phyloP scores from a whole-genome alignment of 495 filamentous ascomycete genomes.

The Aspergillus bertholletiae region DNA sequence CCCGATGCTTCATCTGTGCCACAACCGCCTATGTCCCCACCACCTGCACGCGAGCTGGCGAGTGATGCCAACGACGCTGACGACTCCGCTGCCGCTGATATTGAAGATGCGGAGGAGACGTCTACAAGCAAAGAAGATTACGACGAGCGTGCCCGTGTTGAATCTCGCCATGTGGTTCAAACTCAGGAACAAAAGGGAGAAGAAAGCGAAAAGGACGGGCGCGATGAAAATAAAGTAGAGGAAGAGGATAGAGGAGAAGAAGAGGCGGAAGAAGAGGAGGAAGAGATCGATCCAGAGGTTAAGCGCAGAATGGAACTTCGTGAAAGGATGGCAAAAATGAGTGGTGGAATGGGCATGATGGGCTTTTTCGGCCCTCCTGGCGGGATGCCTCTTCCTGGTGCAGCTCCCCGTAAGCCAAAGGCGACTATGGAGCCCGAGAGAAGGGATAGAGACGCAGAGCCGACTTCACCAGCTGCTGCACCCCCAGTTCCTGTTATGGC shows the following conservation, averaged over 20 bases:
- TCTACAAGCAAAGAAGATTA: constrained; percentile 72
- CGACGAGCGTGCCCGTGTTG: constrained; percentile 48
- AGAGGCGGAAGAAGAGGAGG: constrained; percentile 75
- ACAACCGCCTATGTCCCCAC: constrained; percentile 39
- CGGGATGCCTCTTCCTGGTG: constrained; percentile 55
- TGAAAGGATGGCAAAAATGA: constrained; percentile 97
- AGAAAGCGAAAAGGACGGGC: constrained; percentile 40
- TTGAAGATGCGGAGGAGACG: constrained; percentile 74
- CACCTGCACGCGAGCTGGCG: constrained; percentile 49
- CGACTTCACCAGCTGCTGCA: constrained; percentile 47
- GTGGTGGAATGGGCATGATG: constrained; percentile 95
- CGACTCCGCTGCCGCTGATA: constrained; percentile 82
- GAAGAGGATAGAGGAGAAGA: constrained; percentile 57
- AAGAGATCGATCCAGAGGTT: constrained; percentile 89
- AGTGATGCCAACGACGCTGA: constrained; percentile 88
- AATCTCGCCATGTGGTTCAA: constrained; percentile 14
- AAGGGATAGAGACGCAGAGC: constrained; percentile 50
- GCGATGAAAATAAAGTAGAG: constrained; percentile 42
- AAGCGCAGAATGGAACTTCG: constrained; percentile 83
- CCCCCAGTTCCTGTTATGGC: constrained; percentile 78
- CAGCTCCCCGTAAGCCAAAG: constrained; percentile 42
- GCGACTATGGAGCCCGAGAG: constrained; percentile 65
- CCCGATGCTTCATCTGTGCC: constrained; percentile 39
- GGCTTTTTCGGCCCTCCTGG: constrained; percentile 85
- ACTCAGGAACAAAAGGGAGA: constrained; percentile 21